These are phyloP conservation scores for Hondaea fermentalgiana DNA, from an alignment of 108 stramenopile genomes.

Conservation along the genomic window DNA sequence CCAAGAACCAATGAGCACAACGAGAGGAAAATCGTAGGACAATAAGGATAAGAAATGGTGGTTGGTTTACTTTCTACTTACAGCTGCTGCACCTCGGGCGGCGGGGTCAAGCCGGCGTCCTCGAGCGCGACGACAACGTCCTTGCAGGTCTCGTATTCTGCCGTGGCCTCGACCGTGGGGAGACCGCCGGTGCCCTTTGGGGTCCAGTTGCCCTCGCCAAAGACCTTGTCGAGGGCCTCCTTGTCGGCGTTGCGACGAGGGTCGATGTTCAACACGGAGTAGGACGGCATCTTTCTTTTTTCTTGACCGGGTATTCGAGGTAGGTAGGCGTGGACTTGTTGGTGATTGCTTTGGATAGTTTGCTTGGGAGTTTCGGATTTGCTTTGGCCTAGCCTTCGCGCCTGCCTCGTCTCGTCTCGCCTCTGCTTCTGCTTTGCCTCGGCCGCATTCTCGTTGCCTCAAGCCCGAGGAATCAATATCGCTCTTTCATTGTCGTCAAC, in stretches of 20 bases:
- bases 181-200: neutral
- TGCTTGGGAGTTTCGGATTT: no score
- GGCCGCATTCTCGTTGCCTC: no score
- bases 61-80: neutral
- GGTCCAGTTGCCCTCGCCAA: neutral
- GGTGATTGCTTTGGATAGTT: no score
- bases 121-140: neutral
- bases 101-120: neutral
- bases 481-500: no score
- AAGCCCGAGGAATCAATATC: no score
- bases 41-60: no score
- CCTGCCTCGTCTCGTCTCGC: no score
- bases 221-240: neutral
- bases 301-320: neutral
- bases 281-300: neutral
- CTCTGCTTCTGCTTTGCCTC: no score
- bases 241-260: neutral
- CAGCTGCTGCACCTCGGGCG: neutral
- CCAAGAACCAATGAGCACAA: no score
- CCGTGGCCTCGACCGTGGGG: neutral
- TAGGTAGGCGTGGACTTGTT: no score
- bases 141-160: neutral
- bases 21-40: no score
- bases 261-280: neutral
- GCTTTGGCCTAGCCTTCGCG: no score